These are phyloP conservation scores for Saururus chinensis DNA, from an alignment of 164 flowering plant genomes.

Conservation along the genomic window DNA sequence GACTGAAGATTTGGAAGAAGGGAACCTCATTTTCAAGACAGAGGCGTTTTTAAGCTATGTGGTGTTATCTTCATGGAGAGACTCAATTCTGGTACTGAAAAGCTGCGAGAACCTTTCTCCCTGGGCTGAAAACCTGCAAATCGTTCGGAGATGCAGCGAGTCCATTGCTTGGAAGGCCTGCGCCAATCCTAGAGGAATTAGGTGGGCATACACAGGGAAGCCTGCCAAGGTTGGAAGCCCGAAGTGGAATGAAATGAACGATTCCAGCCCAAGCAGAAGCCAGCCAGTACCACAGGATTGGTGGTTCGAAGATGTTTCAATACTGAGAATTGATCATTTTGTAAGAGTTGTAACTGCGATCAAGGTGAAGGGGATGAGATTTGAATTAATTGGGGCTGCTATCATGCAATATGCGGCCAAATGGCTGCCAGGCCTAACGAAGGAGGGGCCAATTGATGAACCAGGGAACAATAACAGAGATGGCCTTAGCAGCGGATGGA, in stretches of 20 bases:
- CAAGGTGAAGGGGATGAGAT: conserved; percentile 82
- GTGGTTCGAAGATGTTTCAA: conserved; percentile 88
- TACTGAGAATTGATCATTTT: conserved; percentile 76
- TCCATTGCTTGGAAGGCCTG: conserved; percentile 94
- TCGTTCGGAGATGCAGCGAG: conserved; percentile 76
- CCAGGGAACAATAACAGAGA: conserved; percentile 20
- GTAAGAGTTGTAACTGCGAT: conserved; percentile 84
- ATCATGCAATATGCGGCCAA: conserved; percentile 70
- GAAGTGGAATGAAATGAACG: conserved; percentile 54
- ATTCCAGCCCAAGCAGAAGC: conserved; percentile 49
- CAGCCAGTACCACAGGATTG: conserved; percentile 71
- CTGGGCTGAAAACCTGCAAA: conserved; percentile 79
- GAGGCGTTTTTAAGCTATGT: conserved; percentile 87
- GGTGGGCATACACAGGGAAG: conserved; percentile 68
- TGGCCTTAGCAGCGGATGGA: conserved; percentile 35
- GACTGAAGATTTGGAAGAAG: conserved; percentile 95
- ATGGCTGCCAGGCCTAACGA: conserved; percentile 71
- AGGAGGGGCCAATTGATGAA: conserved; percentile 37
- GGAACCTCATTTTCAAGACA: conserved; percentile 83
- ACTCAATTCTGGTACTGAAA: conserved; percentile 66
- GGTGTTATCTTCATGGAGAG: conserved; percentile 81
- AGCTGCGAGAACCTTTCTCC: conserved; percentile 75
- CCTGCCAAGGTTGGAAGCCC: conserved; percentile 40
- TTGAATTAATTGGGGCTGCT: conserved; percentile 69
- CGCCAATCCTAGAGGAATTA: conserved; percentile 69